Conservation (phyloP, 2,329 filamentous ascomycete genomes). For the Colletotrichum lentis region DNA sequence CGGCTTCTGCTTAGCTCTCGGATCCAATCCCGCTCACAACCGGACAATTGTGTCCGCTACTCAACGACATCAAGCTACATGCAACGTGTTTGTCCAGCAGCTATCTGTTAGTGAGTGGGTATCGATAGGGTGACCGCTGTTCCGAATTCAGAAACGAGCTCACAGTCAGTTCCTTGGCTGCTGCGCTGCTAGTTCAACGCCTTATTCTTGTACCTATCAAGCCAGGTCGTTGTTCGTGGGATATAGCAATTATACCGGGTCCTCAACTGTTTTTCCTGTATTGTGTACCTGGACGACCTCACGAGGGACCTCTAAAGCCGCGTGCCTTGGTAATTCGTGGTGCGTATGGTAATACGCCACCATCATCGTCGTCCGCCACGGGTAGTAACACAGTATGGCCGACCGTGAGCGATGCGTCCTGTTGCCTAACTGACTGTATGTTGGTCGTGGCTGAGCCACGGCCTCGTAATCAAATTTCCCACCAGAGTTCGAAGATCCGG, state of each 20-base stretch:
- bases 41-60: neutral
- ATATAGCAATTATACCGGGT: too few species aligned
- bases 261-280: too few species aligned
- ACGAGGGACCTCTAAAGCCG: too few species aligned
- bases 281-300: too few species aligned
- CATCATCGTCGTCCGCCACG: neutral
- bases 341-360: too few species aligned
- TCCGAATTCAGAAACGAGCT: neutral
- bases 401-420: neutral
- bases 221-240: neutral
- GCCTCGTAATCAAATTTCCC: neutral
- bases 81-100: neutral
- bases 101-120: neutral
- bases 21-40: neutral
- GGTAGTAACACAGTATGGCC: neutral
- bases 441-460: neutral
- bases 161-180: neutral
- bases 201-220: neutral
- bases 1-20: conserved; percentile 1
- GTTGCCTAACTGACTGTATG: neutral
- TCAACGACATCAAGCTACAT: neutral
- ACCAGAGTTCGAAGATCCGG: neutral
- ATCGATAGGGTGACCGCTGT: too few species aligned
- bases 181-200: neutral
- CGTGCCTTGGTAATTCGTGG: too few species aligned